Evolutionary conservation across 176 grass and related monocot species (phyloP).

Genomic region (Oryza rufipogon): DNA sequence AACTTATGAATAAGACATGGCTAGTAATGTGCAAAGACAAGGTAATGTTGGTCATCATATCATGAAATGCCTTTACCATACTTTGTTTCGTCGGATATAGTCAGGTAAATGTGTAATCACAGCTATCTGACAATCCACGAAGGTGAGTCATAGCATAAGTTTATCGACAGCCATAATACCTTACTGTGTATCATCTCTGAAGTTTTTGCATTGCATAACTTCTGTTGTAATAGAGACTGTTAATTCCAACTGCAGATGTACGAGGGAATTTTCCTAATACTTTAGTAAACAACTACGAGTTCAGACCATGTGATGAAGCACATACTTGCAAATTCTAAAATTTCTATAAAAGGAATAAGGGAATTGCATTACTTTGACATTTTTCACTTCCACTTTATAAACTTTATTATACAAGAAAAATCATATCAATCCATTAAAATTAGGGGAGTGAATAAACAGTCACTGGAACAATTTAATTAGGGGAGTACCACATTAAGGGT

Average conservation of each 20-base stretch:
- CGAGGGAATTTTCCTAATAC: neutral
- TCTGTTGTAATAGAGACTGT: neutral
- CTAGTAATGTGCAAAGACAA: neutral
- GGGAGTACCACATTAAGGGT: neutral
- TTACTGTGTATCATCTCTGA: neutral
- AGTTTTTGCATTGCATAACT: neutral
- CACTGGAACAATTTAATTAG: neutral
- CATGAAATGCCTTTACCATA: neutral
- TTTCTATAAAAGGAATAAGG: constrained; percentile 6
- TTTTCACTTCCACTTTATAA: neutral
- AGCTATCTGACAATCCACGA: neutral
- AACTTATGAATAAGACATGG: neutral
- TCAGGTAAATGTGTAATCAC: neutral
- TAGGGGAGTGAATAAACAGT: neutral
- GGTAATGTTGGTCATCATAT: neutral
- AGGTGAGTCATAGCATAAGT: neutral
- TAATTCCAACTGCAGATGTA: constrained; percentile 14
- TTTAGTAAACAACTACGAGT: neutral
- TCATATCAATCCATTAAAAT: neutral
- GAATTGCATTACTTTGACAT: neutral
- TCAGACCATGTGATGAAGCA: constrained; percentile 2
- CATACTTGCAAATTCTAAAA: neutral
- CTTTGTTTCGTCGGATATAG: neutral
- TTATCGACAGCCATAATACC: neutral
- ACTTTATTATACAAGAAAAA: neutral